Evolutionary conservation across 768 basidiomycete genomes (phyloP).

Genomic region (Pisolithus tinctorius): DNA sequence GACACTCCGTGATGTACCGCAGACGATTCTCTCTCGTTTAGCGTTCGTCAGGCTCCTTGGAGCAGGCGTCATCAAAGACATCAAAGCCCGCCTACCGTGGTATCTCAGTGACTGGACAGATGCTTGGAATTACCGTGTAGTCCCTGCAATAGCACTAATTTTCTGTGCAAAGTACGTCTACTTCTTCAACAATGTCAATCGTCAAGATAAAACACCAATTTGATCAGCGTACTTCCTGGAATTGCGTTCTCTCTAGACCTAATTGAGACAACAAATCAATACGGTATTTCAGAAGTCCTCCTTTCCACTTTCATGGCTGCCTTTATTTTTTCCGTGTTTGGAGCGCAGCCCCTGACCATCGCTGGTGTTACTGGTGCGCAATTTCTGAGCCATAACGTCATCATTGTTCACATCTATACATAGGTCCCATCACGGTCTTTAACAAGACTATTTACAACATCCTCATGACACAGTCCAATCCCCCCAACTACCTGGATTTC

Average conservation of each 20-base stretch:
- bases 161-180: constrained; percentile 73
- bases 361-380: constrained; percentile 78
- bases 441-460: constrained; percentile 88
- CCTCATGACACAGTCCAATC: constrained; percentile 44
- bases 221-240: constrained; percentile 69
- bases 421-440: constrained; percentile 87
- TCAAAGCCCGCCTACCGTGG: constrained; percentile 66
- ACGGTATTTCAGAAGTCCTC: constrained; percentile 85
- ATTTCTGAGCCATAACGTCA: neutral
- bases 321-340: constrained; percentile 79
- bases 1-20: neutral
- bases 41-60: constrained; percentile 31
- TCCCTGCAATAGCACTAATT: constrained; percentile 81
- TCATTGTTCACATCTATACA: constrained; percentile 1
- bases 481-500: constrained; percentile 77
- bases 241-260: constrained; percentile 90
- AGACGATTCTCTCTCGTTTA: neutral
- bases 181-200: neutral
- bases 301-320: constrained; percentile 85
- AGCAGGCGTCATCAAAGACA: constrained; percentile 63
- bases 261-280: constrained; percentile 84
- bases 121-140: constrained; percentile 85
- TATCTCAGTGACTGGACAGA: constrained; percentile 87
- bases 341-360: constrained; percentile 87
- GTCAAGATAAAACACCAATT: neutral